Base-by-base conservation (phyloP, 331 rosid genomes). In the Phaseolus coccineus region DNA sequence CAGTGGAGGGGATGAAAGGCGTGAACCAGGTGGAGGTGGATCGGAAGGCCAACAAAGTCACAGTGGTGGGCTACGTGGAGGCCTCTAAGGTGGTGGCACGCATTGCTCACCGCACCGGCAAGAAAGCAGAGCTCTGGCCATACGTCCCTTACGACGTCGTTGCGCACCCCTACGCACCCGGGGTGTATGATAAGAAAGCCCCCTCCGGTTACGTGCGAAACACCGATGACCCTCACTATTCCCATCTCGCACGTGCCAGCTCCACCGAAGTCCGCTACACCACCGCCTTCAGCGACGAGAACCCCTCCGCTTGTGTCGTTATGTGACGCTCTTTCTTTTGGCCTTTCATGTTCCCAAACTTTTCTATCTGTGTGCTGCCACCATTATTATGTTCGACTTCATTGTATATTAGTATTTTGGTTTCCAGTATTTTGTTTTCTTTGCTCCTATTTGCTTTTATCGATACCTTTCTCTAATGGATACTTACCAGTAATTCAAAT, bases 241-340 rank as follows among this genome's bases (percentile, higher is more conserved):
- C 87, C 0, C 83, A 82, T 5, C 89, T 93, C 1, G 87, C 88
- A 15, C 98, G 98, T 85, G 98, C 98, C 15, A 84, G 86, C 86
- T 93, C 98, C 37, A 76, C 94, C 0, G 97, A 93, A 73, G 97
- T 93, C 33, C 86, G 97, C 6, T 93, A 91, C 91, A 93, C 97
- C 27, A 93, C 97, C 5, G 97, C 97, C 0, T 93, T 93, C 79
- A 93, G 96, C 13, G 96, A 91, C 30, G 97, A 93, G 24, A 93
- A 93, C 65, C 85, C 97, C 12, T 8, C 88, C 1, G 90, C 97
- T 0, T 93, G 97, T 71, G 72, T 78, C 15, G 35, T 93, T 76
- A 93, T 93, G 97, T 93, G 82, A 42, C 3, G 9, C 13, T 3
- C 13, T 42, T 42, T 42, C 13, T 42, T 42, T 42, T 42, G 13